A percentile compares a stretch with the other conserved stretches of the same genome.
phyloP scores from a whole-genome alignment of 2,329 filamentous ascomycete species.

The Leptographium radiaticola region DNA sequence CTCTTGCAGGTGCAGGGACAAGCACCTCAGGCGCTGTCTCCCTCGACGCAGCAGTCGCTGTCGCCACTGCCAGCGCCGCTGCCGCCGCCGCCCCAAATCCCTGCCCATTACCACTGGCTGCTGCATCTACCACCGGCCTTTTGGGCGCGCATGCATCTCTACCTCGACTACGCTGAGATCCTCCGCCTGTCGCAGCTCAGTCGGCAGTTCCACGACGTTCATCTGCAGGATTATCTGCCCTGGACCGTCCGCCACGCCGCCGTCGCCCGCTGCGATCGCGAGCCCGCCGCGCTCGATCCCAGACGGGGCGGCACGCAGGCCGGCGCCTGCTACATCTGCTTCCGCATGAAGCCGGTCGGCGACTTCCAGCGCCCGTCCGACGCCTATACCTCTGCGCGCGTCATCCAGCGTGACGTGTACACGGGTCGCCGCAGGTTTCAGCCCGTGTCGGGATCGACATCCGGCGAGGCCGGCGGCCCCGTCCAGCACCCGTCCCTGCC shows the following conservation, averaged over 20 bases:
- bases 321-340: constrained; percentile 13
- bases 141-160: constrained; percentile 9
- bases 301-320: not conserved
- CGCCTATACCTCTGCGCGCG: constrained; percentile 3
- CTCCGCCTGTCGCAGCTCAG: constrained; percentile 6
- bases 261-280: constrained; percentile 1
- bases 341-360: constrained; percentile 6
- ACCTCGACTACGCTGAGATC: constrained; percentile 11
- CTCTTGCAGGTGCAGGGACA: not conserved
- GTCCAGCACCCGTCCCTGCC: constrained; percentile 3
- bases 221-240: constrained; percentile 8
- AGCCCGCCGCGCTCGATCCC: not conserved
- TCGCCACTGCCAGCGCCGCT: not conserved
- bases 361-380: constrained; percentile 5
- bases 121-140: constrained; percentile 8
- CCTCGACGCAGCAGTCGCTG: not conserved
- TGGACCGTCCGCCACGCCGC: constrained; percentile 5
- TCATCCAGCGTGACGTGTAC: constrained; percentile 8
- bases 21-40: not conserved
- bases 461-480: not conserved
- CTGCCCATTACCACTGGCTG: constrained; percentile 7
- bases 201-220: constrained; percentile 4
- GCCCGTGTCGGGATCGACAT: not conserved
- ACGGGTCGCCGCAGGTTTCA: constrained; percentile 8
- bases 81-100: not conserved